Evolutionary conservation across 345 rosid species (phyloP), one percentile per base, ranked within the genome.

Genomic region (Moricandia moricandioides): DNA sequence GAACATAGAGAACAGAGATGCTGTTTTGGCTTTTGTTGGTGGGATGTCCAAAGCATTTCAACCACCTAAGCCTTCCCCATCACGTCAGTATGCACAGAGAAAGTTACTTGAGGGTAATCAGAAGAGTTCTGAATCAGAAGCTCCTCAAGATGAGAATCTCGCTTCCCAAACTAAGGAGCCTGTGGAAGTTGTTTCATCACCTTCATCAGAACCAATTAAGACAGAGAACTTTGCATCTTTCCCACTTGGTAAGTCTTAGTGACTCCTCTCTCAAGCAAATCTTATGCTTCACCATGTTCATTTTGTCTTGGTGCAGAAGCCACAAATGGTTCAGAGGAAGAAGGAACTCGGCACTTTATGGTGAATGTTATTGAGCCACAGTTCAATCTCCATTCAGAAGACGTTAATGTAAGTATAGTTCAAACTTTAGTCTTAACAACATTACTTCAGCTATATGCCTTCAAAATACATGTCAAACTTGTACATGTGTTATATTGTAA

Each of bases 361-460:
- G 99, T 95, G 76, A 92, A 95, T 72, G 96, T 95, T 78, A 83
- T 89, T 69, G 96, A 88, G 87, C 99, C 99, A 37, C 99, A 95
- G 77, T 95, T 95, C 82, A 95, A 95, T 87, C 99, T 95, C 77
- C 99, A 95, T 54, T 92, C 99, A 2, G 97, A 90, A 83, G 99
- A 95, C 17, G 93, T 93, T 60, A 92, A 90, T 88, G 99, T 95
- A 83, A 86, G 97, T 83, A 74, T 34, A 54, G 66, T 29, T 58
- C 67, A 70, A 62, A 45, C 66, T 63, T 57, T 33, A 57, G 33
- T 11, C 16, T 24, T 56, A 24, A 54, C n/a, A 54, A 21, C 12
- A 17, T 17, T 49, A 49, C 18, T n/a, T 34, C 39, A 9, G 39
- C 39, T 8, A 35, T 7, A 35, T 7, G 9, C 39, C 10, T 35